phyloP scores from a whole-genome alignment of 2,329 filamentous ascomycete genomes.

The Aspergillus japonicus region DNA sequence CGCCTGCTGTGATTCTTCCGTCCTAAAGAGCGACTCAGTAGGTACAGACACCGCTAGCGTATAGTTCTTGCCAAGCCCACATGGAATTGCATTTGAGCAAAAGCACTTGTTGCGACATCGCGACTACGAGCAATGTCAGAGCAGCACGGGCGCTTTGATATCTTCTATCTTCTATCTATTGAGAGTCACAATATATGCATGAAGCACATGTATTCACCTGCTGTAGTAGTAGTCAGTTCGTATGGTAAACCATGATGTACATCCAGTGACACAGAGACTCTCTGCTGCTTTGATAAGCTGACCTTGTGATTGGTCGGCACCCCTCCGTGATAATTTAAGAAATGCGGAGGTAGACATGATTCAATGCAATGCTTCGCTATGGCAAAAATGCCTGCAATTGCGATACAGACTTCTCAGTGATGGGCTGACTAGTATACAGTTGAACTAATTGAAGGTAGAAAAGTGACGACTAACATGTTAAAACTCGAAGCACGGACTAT shows the following conservation, averaged over 20 bases:
- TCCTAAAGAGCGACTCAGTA: no score
- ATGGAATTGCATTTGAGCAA: no score
- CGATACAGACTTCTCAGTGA: no score
- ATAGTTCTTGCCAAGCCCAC: no score
- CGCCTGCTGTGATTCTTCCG: no score
- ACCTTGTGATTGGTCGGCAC: slow-evolving; percentile 27
- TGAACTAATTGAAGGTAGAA: background rate
- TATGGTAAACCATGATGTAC: background rate
- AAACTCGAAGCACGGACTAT: background rate
- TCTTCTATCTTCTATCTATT: background rate
- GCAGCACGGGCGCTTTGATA: background rate
- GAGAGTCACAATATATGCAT: background rate
- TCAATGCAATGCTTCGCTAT: no score
- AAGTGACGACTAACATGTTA: background rate
- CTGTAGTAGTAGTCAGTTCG: background rate
- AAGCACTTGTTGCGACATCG: no score
- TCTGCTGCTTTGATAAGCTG: slow-evolving; percentile 28
- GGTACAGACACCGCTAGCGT: no score
- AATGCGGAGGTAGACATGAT: background rate
- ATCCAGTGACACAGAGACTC: background rate
- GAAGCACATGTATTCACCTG: no score
- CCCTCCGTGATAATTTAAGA: slow-evolving; percentile 3
- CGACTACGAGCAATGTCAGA: no score
- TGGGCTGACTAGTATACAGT: no score
- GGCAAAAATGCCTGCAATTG: no score